phyloP scores from a whole-genome alignment of 2,329 filamentous ascomycete genomes.

The Neofusicoccum umdonicola region DNA sequence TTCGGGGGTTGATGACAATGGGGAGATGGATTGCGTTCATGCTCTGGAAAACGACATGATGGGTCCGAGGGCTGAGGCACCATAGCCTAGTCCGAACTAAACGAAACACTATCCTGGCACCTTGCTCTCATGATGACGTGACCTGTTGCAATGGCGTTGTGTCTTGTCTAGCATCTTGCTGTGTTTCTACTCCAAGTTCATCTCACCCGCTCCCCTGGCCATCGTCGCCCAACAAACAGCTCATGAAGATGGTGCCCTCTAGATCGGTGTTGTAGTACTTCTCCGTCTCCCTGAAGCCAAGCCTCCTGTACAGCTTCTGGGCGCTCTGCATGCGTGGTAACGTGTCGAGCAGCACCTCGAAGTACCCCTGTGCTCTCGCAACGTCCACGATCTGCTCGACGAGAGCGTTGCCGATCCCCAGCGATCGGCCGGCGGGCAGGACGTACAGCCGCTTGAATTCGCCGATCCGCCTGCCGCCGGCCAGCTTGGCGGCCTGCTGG shows the following conservation, averaged over 20 bases:
- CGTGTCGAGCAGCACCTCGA: conserved; percentile 56
- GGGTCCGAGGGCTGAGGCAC: conserved; percentile 1
- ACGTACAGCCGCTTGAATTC: conserved; percentile 62
- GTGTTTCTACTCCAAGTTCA: not conserved
- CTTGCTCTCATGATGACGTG: not conserved
- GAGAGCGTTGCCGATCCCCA: conserved; percentile 50
- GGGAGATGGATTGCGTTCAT: conserved; percentile 4
- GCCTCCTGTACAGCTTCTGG: conserved; percentile 46
- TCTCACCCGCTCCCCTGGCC: not conserved
- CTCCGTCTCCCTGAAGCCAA: conserved; percentile 53
- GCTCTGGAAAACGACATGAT: conserved; percentile 11
- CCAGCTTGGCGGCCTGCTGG: not conserved
- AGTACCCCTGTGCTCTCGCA: conserved; percentile 51
- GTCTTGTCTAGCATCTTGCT: not conserved
- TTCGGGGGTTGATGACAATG: not conserved
- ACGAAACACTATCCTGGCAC: conserved; percentile 4
- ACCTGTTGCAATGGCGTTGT: not conserved
- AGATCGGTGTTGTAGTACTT: conserved; percentile 58
- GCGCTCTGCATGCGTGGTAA: conserved; percentile 53
- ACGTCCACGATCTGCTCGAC: conserved; percentile 44
- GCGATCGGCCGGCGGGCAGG: conserved; percentile 46
- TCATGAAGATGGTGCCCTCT: conserved; percentile 54
- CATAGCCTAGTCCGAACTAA: not conserved
- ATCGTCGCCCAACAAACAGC: conserved; percentile 26
- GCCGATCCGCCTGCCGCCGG: conserved; percentile 21